These are phyloP conservation scores for Metschnikowia vanudenii DNA, from an alignment of 805 yeast species.

Conservation along the genomic window DNA sequence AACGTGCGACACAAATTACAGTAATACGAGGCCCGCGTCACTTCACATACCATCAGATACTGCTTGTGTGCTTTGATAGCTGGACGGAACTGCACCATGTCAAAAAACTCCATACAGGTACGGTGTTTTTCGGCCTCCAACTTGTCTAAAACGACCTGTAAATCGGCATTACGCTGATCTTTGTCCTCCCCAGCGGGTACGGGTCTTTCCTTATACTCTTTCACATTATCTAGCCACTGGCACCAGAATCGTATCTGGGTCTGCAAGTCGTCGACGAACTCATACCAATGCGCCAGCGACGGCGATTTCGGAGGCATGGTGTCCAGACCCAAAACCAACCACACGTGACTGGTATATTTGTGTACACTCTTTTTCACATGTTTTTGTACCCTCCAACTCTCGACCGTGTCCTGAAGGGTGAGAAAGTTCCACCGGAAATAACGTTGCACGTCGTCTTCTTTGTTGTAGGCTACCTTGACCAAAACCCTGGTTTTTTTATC, in stretches of 20 bases:
- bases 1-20: conserved; percentile 4
- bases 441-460: conserved; percentile 3
- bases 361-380: not conserved
- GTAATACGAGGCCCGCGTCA: not conserved
- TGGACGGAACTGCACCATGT: conserved; percentile 1
- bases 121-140: too few relatives aligned
- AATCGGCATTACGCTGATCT: too few relatives aligned
- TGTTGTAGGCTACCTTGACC: conserved; percentile 1
- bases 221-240: too few relatives aligned
- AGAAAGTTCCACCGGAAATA: conserved; percentile 8
- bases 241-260: too few relatives aligned
- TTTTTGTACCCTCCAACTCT: not conserved
- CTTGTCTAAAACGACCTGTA: too few relatives aligned
- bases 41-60: conserved; percentile 3
- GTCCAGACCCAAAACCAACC: too few relatives aligned
- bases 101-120: too few relatives aligned
- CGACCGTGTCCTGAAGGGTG: conserved; percentile 1
- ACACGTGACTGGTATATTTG: not conserved
- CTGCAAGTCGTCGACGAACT: too few relatives aligned
- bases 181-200: too few relatives aligned
- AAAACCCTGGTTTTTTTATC: not conserved
- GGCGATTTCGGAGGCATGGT: too few relatives aligned
- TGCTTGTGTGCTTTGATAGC: not conserved
- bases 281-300: too few relatives aligned
- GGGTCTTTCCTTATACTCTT: too few relatives aligned